Base-by-base conservation (phyloP, 1,284 basidiomycete species). In the Papiliotrema nemorosa region DNA sequence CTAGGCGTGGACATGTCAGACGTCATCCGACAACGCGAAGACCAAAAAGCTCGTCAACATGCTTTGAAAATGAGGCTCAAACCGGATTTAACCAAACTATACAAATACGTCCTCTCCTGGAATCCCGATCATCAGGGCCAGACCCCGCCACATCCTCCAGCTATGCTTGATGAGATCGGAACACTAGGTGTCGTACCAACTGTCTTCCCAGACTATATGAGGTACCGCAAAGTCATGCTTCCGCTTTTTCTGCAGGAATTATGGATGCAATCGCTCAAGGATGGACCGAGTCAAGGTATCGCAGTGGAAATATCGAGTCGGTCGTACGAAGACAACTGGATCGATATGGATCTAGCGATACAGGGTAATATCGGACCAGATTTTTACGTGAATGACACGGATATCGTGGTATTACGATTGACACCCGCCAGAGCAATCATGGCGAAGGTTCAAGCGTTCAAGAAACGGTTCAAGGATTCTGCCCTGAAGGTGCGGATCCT, bases 241-340 rank as follows among this genome's bases (percentile, higher is more conserved):
- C 91, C 96, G 1, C 78, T 98, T n/a, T 78, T 97, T 22, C 76
- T 93, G 27, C 79, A 90, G 53, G 96, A 98, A 74, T 86, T 88
- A 57, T 97, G 96, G 93, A 84, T 87, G 26, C 90, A 97, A 81
- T 97, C 50, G 67, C 78, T 31, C 82, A 89, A 66, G 83, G 90
- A 26, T 87, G 70, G 89, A 62, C 84, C 87, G 9, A 53, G 54
- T 35, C 80, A 83, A 9, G 72, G 75, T 1, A 80, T 83, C 51
- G 90, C 84, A 76, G 64, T 93, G 24, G 88, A 89, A 50, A 72
- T 86, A 26, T 74, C 78, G 0, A 79, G 87, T 45, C 66, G 73
- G 22, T 55, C 60, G 10, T 73, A 72, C 50, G 70, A 73, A 44
- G 74, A 74, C 45, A 66, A 72, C 33, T 75, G 70, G 41, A 39